Evolutionary conservation across 495 filamentous ascomycete genomes (phyloP), one percentile per base, ranked within the genome.

Genomic region (Penicillium crystallinum): DNA sequence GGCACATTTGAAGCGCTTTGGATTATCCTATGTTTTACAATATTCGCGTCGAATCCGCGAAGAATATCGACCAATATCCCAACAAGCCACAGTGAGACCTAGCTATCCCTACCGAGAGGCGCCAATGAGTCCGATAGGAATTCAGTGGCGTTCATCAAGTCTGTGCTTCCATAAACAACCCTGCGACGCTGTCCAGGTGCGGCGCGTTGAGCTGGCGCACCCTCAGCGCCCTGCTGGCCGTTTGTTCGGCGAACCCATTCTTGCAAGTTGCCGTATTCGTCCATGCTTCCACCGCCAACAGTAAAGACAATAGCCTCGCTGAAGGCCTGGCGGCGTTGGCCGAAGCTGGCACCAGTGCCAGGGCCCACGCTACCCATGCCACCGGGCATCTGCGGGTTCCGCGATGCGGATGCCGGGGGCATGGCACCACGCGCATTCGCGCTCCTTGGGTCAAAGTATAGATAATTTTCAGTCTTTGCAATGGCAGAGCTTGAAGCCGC

Each of bases 361-460:
- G 70, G 71, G 2, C 69, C 77, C 3, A 77, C 72, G 2, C 66
- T 71, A 29, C 73, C 72, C 30, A 56, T 64, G 44, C 53, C 69
- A 61, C 51, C 72, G 60, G 52, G 85, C 73, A 46, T 72, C 41
- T 58, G 81, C 67, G 57, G 76, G 73, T 40, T 85, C 72, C 56
- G 88, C 76, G 38, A 69, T 17, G 69, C 70, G 15, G 81, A 81
- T 15, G 81, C 81, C 0, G 86, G 79, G 21, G 89, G 88, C 79
- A 96, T 92, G n/a, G 86, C 91, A 14, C 93, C 92, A 29, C 95
- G 83, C 0, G 95, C 92, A 61, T 93, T 95, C 19, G 92, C 86
- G 58, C 86, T 92, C 36, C 92, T 81, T 2, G 95, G 95, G 68
- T 99, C 95, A 63, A 97, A 97, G 75, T 97, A 97, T n/a, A 97